Conservation (phyloP, 495 filamentous ascomycete species). For the Corynascus novoguineensis region DNA sequence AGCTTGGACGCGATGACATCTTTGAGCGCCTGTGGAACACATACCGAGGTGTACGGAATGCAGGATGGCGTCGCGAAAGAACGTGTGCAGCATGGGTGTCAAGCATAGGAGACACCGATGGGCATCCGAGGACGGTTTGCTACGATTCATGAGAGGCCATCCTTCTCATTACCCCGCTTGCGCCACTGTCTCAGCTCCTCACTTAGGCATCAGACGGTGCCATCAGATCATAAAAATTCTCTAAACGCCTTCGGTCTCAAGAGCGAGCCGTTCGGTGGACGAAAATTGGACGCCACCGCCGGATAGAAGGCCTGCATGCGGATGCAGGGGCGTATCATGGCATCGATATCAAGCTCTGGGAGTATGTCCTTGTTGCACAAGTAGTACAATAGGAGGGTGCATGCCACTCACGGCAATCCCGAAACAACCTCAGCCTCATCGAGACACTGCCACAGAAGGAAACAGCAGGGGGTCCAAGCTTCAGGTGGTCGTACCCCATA, state of each 20-base stretch:
- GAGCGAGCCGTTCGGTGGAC: too few species aligned
- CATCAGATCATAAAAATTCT: too few species aligned
- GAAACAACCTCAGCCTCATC: constrained; percentile 5
- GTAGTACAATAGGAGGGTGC: background rate
- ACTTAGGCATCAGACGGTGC: too few species aligned
- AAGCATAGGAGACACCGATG: background rate
- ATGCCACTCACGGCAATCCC: background rate
- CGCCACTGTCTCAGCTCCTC: too few species aligned
- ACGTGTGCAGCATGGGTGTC: background rate
- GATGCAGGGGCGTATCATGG: too few species aligned
- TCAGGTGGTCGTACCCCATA: background rate
- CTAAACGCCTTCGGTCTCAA: too few species aligned
- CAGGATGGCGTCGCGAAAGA: too few species aligned
- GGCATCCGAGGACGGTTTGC: background rate
- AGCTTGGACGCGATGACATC: background rate
- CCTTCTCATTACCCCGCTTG: background rate
- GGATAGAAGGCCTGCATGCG: too few species aligned
- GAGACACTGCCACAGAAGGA: background rate
- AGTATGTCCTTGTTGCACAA: constrained; percentile 8
- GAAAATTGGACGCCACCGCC: too few species aligned
- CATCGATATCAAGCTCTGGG: too few species aligned
- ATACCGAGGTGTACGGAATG: background rate
- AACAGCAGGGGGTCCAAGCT: background rate
- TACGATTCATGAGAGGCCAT: constrained; percentile 11
- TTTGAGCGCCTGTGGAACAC: background rate